Evolutionary conservation across 345 rosid genomes (phyloP).

Genomic region (Nephelium lappaceum): DNA sequence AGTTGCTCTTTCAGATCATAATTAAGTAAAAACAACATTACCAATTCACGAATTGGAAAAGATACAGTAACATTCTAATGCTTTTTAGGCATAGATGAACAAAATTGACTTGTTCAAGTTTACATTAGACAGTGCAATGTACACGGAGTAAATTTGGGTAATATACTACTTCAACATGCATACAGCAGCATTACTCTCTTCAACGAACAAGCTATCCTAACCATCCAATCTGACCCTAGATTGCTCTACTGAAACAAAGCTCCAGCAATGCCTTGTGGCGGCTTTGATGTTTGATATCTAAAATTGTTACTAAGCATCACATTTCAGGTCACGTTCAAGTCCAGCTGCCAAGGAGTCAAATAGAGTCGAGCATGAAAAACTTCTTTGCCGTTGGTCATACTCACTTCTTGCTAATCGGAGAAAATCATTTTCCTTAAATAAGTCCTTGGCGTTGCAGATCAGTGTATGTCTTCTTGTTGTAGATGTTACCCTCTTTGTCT

Average conservation of each 20-base stretch:
- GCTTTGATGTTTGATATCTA: background rate
- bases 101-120: background rate
- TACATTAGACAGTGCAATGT: background rate
- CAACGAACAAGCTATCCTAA: background rate
- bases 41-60: background rate
- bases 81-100: background rate
- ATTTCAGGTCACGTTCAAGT: background rate
- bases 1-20: background rate
- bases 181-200: background rate
- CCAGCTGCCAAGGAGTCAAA: background rate
- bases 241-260: background rate
- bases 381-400: too few relatives aligned
- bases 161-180: background rate
- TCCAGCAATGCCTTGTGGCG: background rate
- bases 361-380: background rate
- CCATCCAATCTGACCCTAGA: background rate
- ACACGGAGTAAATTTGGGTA: background rate
- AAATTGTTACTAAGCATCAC: background rate
- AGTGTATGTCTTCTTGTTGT: slow-evolving; percentile 94
- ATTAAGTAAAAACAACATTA: background rate
- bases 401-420: background rate
- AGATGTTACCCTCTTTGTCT: slow-evolving; percentile 95
- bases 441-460: slow-evolving; percentile 99
- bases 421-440: slow-evolving; percentile 41
- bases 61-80: background rate